Conservation (phyloP, 257 asterid genomes). For the Linderniella brevidens region DNA sequence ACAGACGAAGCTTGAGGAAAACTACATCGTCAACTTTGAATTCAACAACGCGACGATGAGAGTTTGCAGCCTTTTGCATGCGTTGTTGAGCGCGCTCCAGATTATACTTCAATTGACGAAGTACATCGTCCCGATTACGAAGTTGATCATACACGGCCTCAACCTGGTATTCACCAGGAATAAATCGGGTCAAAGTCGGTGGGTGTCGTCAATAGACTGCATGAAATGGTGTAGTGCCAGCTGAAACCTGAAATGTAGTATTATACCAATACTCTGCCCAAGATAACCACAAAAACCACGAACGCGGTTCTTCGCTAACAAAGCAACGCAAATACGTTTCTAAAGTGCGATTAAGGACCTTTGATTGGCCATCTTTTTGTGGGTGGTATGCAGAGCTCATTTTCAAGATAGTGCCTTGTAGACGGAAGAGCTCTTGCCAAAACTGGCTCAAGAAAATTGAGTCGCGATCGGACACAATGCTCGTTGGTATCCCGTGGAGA, state of each 20-base stretch:
- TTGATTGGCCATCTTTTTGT: neutral
- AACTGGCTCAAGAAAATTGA: neutral
- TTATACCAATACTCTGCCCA: conserved; percentile 6
- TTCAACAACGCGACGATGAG: neutral
- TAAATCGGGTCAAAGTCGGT: neutral
- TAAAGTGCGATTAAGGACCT: neutral
- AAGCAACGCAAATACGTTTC: neutral
- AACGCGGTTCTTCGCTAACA: neutral
- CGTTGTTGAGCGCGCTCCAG: neutral
- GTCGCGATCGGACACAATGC: conserved; percentile 2
- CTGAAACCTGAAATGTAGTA: neutral
- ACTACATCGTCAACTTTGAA: neutral
- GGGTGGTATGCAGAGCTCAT: conserved; percentile 1
- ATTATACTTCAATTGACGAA: neutral
- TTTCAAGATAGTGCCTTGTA: neutral
- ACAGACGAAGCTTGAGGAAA: neutral
- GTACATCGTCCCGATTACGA: neutral
- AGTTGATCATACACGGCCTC: neutral
- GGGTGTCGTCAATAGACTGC: neutral
- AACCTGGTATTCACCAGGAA: neutral
- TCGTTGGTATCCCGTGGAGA: neutral
- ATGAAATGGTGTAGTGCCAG: neutral
- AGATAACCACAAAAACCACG: neutral
- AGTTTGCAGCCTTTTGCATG: neutral
- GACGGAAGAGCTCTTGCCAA: neutral